Conservation (phyloP, 306 rosid species). For the Castanospermum australe region DNA sequence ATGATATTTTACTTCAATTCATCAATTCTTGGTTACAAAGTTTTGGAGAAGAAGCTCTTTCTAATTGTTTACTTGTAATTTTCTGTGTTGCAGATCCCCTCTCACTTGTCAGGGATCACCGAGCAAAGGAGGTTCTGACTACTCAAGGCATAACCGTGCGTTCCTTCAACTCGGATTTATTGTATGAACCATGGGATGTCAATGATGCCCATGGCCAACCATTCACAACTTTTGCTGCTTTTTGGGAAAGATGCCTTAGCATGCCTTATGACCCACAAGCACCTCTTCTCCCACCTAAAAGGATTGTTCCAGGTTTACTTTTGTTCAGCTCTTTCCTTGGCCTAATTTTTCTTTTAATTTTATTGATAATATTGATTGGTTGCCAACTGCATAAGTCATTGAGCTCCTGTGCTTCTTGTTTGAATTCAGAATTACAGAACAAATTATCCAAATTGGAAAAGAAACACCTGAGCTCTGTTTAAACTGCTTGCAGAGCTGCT, state of each 20-base stretch:
- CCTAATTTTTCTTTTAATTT: not conserved
- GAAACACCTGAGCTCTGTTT: not conserved
- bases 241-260: conserved; percentile 98
- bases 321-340: conserved; percentile 6
- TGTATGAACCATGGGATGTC: conserved; percentile 99
- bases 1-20: not conserved
- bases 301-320: conserved; percentile 76
- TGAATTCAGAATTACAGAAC: conserved; percentile 10
- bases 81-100: conserved; percentile 73
- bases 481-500: conserved; percentile 9
- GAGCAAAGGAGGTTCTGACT: conserved; percentile 79
- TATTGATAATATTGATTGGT: not conserved
- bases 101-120: conserved; percentile 91
- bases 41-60: not conserved
- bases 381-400: not conserved
- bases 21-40: not conserved
- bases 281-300: conserved; percentile 97
- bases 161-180: conserved; percentile 88
- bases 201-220: conserved; percentile 79
- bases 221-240: conserved; percentile 80
- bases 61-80: not conserved
- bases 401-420: conserved; percentile 12
- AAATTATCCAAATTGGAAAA: conserved; percentile 10
- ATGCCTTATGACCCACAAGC: conserved; percentile 98
- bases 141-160: conserved; percentile 82